Evolutionary conservation across 768 basidiomycete species (phyloP), one percentile per base, ranked within the genome.

Genomic region (Tricholoma terreum): DNA sequence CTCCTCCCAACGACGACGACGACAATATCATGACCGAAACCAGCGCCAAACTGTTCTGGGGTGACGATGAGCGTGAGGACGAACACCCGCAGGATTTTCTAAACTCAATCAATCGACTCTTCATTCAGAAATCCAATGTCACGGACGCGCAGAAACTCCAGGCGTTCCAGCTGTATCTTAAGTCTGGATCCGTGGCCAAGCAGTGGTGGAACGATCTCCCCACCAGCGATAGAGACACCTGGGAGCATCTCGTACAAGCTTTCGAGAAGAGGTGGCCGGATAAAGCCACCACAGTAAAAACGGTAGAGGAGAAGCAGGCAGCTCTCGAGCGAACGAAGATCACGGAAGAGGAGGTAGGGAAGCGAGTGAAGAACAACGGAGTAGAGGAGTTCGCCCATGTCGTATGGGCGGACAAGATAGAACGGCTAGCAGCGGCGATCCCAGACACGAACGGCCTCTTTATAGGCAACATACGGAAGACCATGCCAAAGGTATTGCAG

Each of bases 71-170:
- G 5, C 40, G 30, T 2, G 21, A 45, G 14, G 55, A 45, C 14
- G 61, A 54, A n/a, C 52, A 65, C 58, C 55, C 66, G 0, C 62
- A 65, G 56, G 64, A 67, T 50, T 65, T 65, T 43, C 57, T 63
- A 22, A 64, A 65, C 19, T 31, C 58, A 4, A 36, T 65, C 6
- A 55, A 62, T 49, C 46, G 40, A 2, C 42, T 21, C 10, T 58
- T 60, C 19, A 8, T 59, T n/a, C 21, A 33, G 21, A 57, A 53
- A 7, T 48, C 54, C 3, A 56, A 21, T 6, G 9, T 48, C n/a
- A 11, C 58, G 6, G 64, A 62, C 8, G 35, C n/a, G 3, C 51
- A 58, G 12, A 63, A 63, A 30, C 36, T 63, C 24, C 9, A 17
- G 3, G 21, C 17, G 7, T 57, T 66, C 19, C 34, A 42, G 36